Conservation (phyloP, 116 monocot species). For the Posidonia oceanica region DNA sequence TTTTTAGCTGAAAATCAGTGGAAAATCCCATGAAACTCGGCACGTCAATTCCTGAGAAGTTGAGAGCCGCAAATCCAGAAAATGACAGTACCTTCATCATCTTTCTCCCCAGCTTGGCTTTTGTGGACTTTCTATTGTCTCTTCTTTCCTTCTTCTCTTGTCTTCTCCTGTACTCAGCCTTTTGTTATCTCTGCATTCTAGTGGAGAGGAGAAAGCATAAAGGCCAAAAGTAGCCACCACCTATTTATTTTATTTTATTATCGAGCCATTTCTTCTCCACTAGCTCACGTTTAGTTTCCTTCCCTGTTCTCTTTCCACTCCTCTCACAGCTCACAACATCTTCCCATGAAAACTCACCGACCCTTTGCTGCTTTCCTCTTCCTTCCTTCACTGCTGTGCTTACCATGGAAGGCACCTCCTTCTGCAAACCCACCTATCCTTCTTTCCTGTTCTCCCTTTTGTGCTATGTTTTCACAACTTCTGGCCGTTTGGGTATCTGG, state of each 20-base stretch:
- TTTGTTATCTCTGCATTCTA: background rate
- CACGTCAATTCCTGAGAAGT: too few species aligned
- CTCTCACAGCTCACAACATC: constrained; percentile 1
- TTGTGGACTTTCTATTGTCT: background rate
- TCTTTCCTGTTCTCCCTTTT: too few species aligned
- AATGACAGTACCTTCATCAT: background rate
- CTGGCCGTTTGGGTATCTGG: background rate
- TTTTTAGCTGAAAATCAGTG: too few species aligned
- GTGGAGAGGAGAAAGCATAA: background rate
- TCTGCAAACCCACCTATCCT: too few species aligned
- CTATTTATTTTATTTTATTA: background rate
- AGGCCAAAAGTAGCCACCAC: background rate
- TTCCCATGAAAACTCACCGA: background rate
- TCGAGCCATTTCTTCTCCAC: constrained; percentile 1
- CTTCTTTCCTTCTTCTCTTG: background rate
- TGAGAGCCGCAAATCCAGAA: background rate
- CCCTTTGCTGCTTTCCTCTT: background rate
- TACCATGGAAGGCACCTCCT: too few species aligned
- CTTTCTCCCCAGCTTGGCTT: background rate
- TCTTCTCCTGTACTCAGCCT: background rate
- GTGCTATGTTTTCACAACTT: background rate
- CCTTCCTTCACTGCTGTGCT: background rate
- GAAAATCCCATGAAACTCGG: too few species aligned
- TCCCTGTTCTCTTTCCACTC: constrained; percentile 1
- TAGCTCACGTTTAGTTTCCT: background rate